A percentile compares a stretch with the other conserved stretches of the same genome.
Conservation (phyloP, 192 early-diverging fungal genomes). For the Umbelopsis sp. region DNA sequence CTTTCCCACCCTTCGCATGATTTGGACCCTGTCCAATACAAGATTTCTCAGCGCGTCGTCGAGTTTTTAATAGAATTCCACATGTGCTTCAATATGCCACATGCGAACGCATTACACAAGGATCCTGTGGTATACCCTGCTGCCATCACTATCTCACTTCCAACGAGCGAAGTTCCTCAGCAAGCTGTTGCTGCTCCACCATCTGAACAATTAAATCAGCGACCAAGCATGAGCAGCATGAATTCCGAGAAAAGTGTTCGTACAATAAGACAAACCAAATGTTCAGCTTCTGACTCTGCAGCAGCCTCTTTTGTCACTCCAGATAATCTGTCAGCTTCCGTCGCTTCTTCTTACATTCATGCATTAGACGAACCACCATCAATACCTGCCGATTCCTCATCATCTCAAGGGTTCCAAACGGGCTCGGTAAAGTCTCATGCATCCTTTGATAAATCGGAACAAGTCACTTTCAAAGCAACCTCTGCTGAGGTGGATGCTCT, state of each 20-base stretch:
- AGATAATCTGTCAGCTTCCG: background rate
- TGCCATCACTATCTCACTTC: background rate
- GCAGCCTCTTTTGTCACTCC: slow-evolving; percentile 1
- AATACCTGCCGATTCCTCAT: background rate
- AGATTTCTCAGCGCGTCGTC: slow-evolving; percentile 71
- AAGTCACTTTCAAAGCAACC: too few species aligned
- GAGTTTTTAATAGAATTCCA: slow-evolving; percentile 76
- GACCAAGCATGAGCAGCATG: background rate
- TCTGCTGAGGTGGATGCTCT: too few species aligned
- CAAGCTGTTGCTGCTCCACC: background rate
- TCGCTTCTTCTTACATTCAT: background rate
- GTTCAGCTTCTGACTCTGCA: background rate
- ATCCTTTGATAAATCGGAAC: too few species aligned
- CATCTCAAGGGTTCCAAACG: background rate
- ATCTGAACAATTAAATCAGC: background rate
- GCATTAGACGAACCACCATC: background rate
- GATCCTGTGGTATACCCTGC: background rate
- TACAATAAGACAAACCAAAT: background rate
- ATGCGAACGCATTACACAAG: background rate
- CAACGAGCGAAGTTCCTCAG: background rate
- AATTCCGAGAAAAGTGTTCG: background rate
- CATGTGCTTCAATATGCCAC: slow-evolving; percentile 45
- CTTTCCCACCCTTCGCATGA: slow-evolving; percentile 74
- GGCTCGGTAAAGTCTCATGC: background rate
- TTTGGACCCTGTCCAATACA: slow-evolving; percentile 73